Conservation (phyloP, 352 stramenopile genomes). For the Pythium vanterpoolii region DNA sequence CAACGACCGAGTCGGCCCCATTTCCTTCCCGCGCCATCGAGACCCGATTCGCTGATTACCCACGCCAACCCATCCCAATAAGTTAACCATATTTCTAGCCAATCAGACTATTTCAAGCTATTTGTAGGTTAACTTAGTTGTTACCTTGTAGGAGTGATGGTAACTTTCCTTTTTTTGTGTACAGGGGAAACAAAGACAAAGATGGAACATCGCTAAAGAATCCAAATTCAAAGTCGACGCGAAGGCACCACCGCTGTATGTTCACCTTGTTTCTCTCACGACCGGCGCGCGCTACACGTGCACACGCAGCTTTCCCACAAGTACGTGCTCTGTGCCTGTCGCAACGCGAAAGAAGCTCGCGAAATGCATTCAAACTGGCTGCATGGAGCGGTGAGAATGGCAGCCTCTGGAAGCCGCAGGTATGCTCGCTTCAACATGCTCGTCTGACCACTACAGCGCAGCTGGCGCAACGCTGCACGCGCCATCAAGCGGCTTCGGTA, state of each 20-base stretch:
- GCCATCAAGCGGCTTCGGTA: slow-evolving; percentile 1
- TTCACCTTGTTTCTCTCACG: background rate
- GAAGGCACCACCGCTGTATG: background rate
- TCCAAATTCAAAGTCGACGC: background rate
- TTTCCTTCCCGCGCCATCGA: slow-evolving; percentile 10
- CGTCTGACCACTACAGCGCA: background rate
- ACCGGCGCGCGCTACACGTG: background rate
- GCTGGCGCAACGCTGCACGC: background rate
- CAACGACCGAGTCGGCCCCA: background rate
- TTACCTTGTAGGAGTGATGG: slow-evolving; percentile 6
- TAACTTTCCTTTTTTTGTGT: no score
- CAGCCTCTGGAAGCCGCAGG: background rate
- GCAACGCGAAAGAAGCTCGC: background rate
- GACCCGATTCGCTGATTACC: background rate
- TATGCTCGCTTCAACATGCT: background rate
- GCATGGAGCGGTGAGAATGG: background rate
- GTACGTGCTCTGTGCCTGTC: background rate
- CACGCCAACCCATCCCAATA: slow-evolving; percentile 6
- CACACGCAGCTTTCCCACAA: no score
- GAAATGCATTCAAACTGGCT: background rate
- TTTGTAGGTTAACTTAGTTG: background rate
- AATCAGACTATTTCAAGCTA: background rate
- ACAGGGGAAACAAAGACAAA: background rate
- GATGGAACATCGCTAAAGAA: background rate
- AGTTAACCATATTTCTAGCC: slow-evolving; percentile 10